Base-by-base conservation (phyloP, 1,284 basidiomycete genomes). In the Cutaneotrichosporon sp. region DNA sequence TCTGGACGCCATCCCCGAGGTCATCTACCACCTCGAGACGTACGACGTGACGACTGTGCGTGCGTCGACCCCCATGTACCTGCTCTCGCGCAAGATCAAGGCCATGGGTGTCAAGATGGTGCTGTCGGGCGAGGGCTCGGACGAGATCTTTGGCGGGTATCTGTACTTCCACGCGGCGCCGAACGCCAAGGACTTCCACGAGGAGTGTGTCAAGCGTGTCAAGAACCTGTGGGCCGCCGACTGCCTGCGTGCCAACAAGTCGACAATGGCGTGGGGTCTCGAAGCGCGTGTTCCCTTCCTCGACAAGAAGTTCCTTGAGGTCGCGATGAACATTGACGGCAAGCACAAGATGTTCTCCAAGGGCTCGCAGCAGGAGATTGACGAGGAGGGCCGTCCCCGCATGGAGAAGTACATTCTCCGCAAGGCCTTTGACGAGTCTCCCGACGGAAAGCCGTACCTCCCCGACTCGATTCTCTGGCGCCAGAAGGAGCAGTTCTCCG, bases 81-180 rank as follows among this genome's bases (percentile, higher is more conserved):
- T 99, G 34, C 83, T 98, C 55, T 91, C 88, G 72, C 83, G 96
- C 53, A 98, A 98, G 80, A 96, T 98, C 80, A 99, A 98, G 79
- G 94, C 96, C 3, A 98, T 93, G 88, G 96, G 96, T 60, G 96
- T 99, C 60, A 99, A 99, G 80, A 99, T 99, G 96, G 96, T 99
- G 4, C 81, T 99, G 37, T 91, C 88, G 59, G 96, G 96, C 34
- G 96, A 99, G 76, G 96, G 96, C 30, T 92, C 89, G 55, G 96
- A 99, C 68, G 96, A 99, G 77, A 92, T 98, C 62, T 84, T 97
- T 51, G 96, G 96, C 75, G 93, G 92, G 14, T 99, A 99, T 78
- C 83, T 99, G 50, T 99, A 99, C 80, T 99, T 99, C 86, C 94
- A 98, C 76, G 94, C 94, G 40, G 96, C 96, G 0, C 96, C 96